A percentile compares a stretch with the other conserved stretches of the same genome.
phyloP scores from a whole-genome alignment of 163 green algal genomes.

The Volvox carteri region DNA sequence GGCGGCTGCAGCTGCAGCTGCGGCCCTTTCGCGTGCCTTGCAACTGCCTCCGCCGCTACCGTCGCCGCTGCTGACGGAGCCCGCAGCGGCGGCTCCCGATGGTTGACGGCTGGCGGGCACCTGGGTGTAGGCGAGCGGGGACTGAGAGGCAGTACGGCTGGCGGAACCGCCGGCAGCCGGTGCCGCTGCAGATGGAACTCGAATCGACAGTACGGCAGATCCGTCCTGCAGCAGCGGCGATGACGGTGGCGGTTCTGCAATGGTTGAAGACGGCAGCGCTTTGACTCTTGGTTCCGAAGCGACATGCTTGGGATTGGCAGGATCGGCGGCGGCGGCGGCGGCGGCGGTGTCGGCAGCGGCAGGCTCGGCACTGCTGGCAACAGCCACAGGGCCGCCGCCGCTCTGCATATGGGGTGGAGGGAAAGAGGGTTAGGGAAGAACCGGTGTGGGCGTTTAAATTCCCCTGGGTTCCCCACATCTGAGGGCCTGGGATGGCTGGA shows the following conservation, averaged over 20 bases:
- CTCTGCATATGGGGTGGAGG: neutral
- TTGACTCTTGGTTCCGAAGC: too few relatives aligned
- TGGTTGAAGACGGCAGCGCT: too few relatives aligned
- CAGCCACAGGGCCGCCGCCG: neutral
- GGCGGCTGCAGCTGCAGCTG: too few relatives aligned
- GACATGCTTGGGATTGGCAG: too few relatives aligned
- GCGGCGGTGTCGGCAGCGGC: neutral
- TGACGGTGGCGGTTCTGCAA: neutral
- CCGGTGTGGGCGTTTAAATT: too few relatives aligned
- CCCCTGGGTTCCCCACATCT: too few relatives aligned
- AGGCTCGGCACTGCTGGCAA: neutral
- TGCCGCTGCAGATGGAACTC: neutral
- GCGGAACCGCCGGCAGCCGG: neutral
- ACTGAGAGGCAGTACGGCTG: neutral
- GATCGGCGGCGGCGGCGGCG: neutral
- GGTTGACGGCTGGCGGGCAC: neutral
- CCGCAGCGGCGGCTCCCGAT: neutral
- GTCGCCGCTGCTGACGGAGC: neutral
- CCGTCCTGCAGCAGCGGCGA: neutral
- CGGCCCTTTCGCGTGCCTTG: neutral
- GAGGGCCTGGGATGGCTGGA: too few relatives aligned
- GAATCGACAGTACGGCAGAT: neutral
- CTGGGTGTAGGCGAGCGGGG: neutral
- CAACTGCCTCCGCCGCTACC: neutral
- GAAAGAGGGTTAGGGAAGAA: too few relatives aligned